Percentiles rank a stretch among this genome's conserved stretches.
Evolutionary conservation across 1,284 basidiomycete genomes (phyloP).

Genomic region (Papiliotrema fonsecae): DNA sequence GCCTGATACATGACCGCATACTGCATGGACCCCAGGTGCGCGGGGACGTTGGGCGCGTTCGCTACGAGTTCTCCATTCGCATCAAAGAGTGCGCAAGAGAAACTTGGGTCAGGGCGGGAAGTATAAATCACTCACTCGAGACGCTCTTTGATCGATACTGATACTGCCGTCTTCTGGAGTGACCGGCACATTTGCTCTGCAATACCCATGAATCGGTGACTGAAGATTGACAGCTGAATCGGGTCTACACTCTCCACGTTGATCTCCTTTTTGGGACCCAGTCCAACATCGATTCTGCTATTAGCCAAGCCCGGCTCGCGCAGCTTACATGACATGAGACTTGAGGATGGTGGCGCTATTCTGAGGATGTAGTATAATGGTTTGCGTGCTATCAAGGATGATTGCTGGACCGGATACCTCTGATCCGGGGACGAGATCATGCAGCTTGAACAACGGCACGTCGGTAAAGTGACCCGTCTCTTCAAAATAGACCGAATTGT

Average conservation of each 20-base stretch:
- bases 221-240: conserved; percentile 42
- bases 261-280: not conserved
- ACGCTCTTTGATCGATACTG: conserved; percentile 37
- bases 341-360: conserved; percentile 20
- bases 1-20: conserved; percentile 44
- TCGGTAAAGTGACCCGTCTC: conserved; percentile 3
- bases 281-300: conserved; percentile 20
- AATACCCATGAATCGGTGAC: conserved; percentile 49
- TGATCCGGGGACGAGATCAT: conserved; percentile 3
- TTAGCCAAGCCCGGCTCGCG: too few species aligned
- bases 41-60: conserved; percentile 53
- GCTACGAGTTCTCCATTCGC: conserved; percentile 50
- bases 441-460: conserved; percentile 8
- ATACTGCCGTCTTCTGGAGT: conserved; percentile 51
- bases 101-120: too few species aligned
- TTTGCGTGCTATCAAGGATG: conserved; percentile 10
- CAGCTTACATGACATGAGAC: too few species aligned
- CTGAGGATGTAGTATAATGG: conserved; percentile 14
- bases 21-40: conserved; percentile 49
- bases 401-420: conserved; percentile 6
- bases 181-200: conserved; percentile 53
- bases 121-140: too few species aligned
- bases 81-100: conserved; percentile 51
- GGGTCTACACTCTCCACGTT: conserved; percentile 1
- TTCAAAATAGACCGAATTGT: conserved; percentile 9